A percentile compares a stretch with the other conserved stretches of the same genome.
Conservation (phyloP, 768 basidiomycete genomes). For the Flagelloscypha sp. region DNA sequence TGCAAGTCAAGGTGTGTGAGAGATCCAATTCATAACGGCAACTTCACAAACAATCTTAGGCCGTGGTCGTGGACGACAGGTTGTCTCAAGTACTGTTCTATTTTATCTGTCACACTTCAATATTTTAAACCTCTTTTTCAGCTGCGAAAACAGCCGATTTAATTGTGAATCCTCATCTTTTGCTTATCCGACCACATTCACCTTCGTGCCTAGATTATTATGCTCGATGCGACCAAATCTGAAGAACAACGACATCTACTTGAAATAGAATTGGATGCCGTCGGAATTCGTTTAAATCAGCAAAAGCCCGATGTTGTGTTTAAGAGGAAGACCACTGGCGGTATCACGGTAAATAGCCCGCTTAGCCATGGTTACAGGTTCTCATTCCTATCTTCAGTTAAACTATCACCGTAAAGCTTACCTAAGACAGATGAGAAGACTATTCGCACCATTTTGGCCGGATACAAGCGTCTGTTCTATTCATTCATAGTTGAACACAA, state of each 20-base stretch:
- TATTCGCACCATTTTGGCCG: slow-evolving; percentile 83
- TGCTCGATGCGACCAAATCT: slow-evolving; percentile 90
- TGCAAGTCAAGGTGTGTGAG: slow-evolving; percentile 58
- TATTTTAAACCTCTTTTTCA: background rate
- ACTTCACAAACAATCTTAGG: slow-evolving; percentile 27
- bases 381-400: slow-evolving; percentile 33
- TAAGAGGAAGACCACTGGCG: slow-evolving; percentile 88
- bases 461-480: slow-evolving; percentile 45
- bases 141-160: slow-evolving; percentile 1
- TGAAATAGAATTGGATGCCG: slow-evolving; percentile 91
- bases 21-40: background rate
- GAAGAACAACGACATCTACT: slow-evolving; percentile 84
- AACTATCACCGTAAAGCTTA: slow-evolving; percentile 91
- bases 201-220: no score
- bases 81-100: slow-evolving; percentile 64
- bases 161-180: background rate
- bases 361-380: slow-evolving; percentile 4
- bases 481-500: background rate
- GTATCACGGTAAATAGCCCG: slow-evolving; percentile 52
- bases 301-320: slow-evolving; percentile 89
- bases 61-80: slow-evolving; percentile 90
- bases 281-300: slow-evolving; percentile 92
- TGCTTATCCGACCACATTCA: slow-evolving; percentile 85
- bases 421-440: slow-evolving; percentile 93
- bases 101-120: slow-evolving; percentile 4